Base-by-base conservation (phyloP, 1,284 basidiomycete species). In the Inonotus obliquus region DNA sequence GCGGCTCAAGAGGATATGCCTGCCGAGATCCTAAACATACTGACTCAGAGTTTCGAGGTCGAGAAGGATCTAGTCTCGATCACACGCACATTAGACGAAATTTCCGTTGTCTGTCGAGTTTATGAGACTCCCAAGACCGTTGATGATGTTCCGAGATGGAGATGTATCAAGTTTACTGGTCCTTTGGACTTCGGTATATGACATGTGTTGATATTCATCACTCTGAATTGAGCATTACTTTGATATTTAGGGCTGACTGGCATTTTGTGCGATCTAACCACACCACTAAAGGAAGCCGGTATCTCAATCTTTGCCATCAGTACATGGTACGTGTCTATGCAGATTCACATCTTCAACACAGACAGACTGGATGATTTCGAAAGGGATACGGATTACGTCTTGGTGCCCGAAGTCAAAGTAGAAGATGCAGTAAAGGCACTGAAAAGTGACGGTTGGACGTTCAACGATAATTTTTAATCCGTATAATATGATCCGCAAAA, bases 371-470 rank as follows among this genome's bases (percentile, higher is more conserved):
- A 11, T 21, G 17, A n/a, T 14, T n/a, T 27, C 19, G 38, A 44
- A 41, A 87, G 84, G 83, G 82, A 85, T 69, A 86, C 85, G 2
- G 84, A 87, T 67, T 85, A 83, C 66, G 70, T 87, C 13, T 70
- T 87, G 27, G 76, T 87, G 9, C 79, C 81, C 5, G 75, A 71
- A 57, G 77, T 73, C 25, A 76, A 75, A 67, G 65, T 76, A 10
- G 65, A 69, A 19, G 71, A 72, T n/a, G 81, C 81, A 9, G 70
- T 80, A 5, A 60, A 70, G 23, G 75, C 74, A 1, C 72, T 86
- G 29, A 68, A 71, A 47, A 63, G 68, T 32, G 79, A 84, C 67
- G 81, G 81, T 2, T 86, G 83, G 82, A 63, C 57, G 47, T 63
- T 63, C 38, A 47, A 60, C 44, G 37, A 37, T 13, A 41, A 45